These are phyloP conservation scores for Wickerhamiella spandovensis DNA, from an alignment of 805 yeast species.

Conservation along the genomic window DNA sequence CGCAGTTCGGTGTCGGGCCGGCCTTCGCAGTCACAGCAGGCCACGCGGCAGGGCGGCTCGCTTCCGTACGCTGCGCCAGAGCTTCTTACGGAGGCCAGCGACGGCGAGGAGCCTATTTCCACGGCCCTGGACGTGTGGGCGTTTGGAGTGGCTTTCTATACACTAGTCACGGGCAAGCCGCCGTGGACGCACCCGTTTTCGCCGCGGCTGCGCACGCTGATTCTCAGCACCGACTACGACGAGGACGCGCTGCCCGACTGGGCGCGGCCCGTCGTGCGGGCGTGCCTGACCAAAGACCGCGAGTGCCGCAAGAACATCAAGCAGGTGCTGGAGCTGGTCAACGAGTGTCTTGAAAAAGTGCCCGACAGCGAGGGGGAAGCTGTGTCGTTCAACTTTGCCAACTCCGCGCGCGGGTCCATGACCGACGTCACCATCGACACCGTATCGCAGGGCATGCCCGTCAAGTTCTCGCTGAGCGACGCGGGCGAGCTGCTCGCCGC, in stretches of 20 bases:
- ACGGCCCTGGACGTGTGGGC: conserved; percentile 85
- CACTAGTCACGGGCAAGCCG: conserved; percentile 57
- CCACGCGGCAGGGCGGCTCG: conserved; percentile 51
- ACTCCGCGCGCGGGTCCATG: not conserved
- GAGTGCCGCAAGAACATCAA: conserved; percentile 1
- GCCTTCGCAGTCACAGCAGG: not conserved
- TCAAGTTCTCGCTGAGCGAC: not conserved
- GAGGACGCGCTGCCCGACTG: not conserved
- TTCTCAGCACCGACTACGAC: conserved; percentile 25
- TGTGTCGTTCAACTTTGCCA: not conserved
- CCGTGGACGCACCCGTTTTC: conserved; percentile 81
- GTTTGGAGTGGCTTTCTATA: conserved; percentile 62
- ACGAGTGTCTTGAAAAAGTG: not conserved
- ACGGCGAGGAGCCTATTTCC: conserved; percentile 34
- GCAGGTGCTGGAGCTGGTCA: not conserved
- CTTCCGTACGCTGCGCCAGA: conserved; percentile 91
- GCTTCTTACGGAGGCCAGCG: conserved; percentile 46
- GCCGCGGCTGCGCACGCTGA: conserved; percentile 62
- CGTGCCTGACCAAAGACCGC: conserved; percentile 3
- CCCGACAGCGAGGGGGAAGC: not conserved
- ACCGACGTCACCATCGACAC: not conserved
- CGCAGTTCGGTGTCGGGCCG: not conserved
- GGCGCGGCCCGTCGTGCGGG: conserved; percentile 1
- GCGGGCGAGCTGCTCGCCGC: not conserved
- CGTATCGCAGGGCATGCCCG: not conserved